phyloP scores from a whole-genome alignment of 2,329 filamentous ascomycete genomes.

The Aureobasidium sp. region DNA sequence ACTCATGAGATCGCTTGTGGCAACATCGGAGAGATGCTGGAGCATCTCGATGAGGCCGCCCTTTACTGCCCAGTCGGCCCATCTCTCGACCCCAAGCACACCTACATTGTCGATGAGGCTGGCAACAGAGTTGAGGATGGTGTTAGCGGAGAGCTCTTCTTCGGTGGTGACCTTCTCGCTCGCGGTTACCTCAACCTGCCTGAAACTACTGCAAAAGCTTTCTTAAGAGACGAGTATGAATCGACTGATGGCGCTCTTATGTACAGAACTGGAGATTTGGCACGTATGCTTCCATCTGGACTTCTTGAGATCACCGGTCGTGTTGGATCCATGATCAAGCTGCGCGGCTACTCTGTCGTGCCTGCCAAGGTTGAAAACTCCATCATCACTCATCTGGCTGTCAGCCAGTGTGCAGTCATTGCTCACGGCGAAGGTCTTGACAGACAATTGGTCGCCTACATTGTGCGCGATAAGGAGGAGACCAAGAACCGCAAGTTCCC shows the following conservation, averaged over 20 bases:
- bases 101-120: conserved; percentile 64
- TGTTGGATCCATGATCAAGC: conserved; percentile 72
- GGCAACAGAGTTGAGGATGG: conserved; percentile 56
- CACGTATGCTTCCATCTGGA: conserved; percentile 57
- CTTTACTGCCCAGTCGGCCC: conserved; percentile 67
- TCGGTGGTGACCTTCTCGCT: conserved; percentile 66
- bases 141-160: conserved; percentile 61
- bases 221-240: conserved; percentile 58
- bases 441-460: conserved; percentile 66
- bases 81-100: conserved; percentile 57
- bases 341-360: conserved; percentile 69
- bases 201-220: conserved; percentile 66
- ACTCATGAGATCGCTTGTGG: conserved; percentile 74
- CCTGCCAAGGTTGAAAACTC: conserved; percentile 68
- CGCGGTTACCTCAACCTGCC: conserved; percentile 73
- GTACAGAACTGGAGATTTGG: conserved; percentile 67
- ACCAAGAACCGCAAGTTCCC: conserved; percentile 50
- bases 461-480: conserved; percentile 58
- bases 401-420: conserved; percentile 62
- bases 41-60: conserved; percentile 49
- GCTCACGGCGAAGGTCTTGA: conserved; percentile 70
- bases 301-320: conserved; percentile 67
- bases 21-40: conserved; percentile 57
- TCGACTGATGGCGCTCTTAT: conserved; percentile 53
- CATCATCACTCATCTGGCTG: conserved; percentile 60